phyloP scores from a whole-genome alignment of 2,329 filamentous ascomycete species.

The Alternaria incomplexa region DNA sequence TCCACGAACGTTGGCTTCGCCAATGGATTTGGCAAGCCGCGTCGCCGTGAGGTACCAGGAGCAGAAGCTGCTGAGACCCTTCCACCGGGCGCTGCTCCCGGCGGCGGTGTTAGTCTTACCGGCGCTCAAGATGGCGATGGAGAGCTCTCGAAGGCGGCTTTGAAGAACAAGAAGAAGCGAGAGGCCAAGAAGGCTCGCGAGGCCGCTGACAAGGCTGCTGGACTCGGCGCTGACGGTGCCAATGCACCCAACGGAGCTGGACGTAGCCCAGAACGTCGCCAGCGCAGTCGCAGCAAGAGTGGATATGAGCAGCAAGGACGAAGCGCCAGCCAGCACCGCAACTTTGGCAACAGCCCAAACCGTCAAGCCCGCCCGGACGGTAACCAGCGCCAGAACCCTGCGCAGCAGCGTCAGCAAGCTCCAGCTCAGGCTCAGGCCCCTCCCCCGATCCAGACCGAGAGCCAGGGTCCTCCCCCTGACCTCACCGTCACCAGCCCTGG shows the following conservation, averaged over 20 bases:
- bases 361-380: conserved; percentile 39
- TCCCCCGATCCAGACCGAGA: conserved; percentile 40
- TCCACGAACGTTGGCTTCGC: conserved; percentile 61
- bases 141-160: conserved; percentile 78
- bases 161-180: conserved; percentile 99
- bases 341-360: conserved; percentile 41
- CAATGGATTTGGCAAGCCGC: conserved; percentile 80
- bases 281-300: conserved; percentile 58
- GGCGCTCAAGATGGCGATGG: conserved; percentile 72
- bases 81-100: conserved; percentile 72
- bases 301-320: conserved; percentile 33
- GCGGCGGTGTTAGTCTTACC: conserved; percentile 69
- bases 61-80: conserved; percentile 73
- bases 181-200: conserved; percentile 91
- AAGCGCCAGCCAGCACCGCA: conserved; percentile 41
- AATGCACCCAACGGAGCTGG: conserved; percentile 41
- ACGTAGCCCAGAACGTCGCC: conserved; percentile 71
- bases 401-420: conserved; percentile 31
- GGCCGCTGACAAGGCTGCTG: conserved; percentile 61
- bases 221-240: conserved; percentile 39
- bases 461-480: conserved; percentile 50
- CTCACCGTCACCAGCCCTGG: conserved; percentile 62
- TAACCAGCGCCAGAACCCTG: conserved; percentile 31
- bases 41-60: conserved; percentile 82
- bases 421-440: conserved; percentile 20